These are phyloP conservation scores for Rubroshorea leprosula DNA, from an alignment of 345 rosid genomes.

Conservation along the genomic window DNA sequence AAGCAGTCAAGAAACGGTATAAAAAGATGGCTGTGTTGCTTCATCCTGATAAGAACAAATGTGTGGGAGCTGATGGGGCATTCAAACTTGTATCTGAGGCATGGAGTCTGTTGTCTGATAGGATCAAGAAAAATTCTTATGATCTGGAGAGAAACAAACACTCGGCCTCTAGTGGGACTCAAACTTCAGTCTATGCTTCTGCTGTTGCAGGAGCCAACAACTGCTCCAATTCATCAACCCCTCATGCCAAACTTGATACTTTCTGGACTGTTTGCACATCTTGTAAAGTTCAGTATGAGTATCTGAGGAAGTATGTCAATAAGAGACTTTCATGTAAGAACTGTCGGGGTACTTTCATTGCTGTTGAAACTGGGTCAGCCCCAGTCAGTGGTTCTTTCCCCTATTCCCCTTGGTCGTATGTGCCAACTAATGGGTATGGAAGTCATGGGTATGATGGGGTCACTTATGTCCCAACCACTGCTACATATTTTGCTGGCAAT, in stretches of 20 bases:
- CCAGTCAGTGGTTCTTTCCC: conserved; percentile 74
- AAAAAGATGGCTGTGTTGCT: conserved; percentile 88
- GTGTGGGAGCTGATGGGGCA: conserved; percentile 95
- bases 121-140: conserved; percentile 57
- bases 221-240: conserved; percentile 40
- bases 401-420: conserved; percentile 45
- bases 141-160: conserved; percentile 59
- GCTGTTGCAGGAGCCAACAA: conserved; percentile 42
- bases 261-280: conserved; percentile 98
- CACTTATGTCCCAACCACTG: conserved; percentile 64
- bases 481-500: conserved; percentile 49
- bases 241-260: conserved; percentile 68
- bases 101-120: conserved; percentile 74
- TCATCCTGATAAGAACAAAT: conserved; percentile 90
- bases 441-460: conserved; percentile 62
- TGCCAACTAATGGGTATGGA: conserved; percentile 46
- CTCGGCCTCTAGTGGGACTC: conserved; percentile 37
- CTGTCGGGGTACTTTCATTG: conserved; percentile 86
- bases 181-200: conserved; percentile 42
- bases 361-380: conserved; percentile 67
- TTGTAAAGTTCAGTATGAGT: conserved; percentile 97
- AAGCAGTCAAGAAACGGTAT: conserved; percentile 85
- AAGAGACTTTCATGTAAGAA: conserved; percentile 97
- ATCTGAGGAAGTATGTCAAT: conserved; percentile 89
- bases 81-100: conserved; percentile 94